Evolutionary conservation across 441 rosid species (phyloP).

Genomic region (Croton laevigatus): DNA sequence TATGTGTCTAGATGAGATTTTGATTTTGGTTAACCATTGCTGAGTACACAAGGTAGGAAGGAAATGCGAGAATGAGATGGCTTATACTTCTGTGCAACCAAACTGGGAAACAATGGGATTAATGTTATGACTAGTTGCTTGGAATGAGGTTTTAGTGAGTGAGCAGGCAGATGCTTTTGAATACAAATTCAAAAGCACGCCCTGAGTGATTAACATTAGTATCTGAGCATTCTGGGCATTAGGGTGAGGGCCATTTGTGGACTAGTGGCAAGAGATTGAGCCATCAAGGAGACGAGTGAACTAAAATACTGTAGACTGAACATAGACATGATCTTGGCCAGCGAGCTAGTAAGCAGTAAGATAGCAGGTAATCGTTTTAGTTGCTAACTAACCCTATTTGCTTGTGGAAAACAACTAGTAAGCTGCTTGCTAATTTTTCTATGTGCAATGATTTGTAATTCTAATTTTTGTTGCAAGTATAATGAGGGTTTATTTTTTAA

Average conservation of each 20-base stretch:
- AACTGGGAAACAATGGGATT: slow-evolving; percentile 9
- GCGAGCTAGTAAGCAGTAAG: neutral
- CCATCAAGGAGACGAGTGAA: no score
- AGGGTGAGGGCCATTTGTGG: no score
- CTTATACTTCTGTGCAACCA: neutral
- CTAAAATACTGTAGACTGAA: no score
- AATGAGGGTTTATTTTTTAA: slow-evolving; percentile 13
- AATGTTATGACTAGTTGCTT: neutral
- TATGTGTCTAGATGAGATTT: neutral
- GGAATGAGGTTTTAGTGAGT: neutral
- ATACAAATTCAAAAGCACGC: neutral
- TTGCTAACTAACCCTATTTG: neutral
- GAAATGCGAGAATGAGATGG: neutral
- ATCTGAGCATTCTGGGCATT: no score
- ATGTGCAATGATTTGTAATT: neutral
- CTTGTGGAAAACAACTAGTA: neutral
- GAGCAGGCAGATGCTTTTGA: neutral
- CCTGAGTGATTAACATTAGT: neutral
- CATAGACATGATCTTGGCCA: no score
- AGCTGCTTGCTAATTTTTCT: neutral
- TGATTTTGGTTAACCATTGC: neutral
- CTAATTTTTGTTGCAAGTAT: slow-evolving; percentile 4
- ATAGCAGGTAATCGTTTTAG: neutral
- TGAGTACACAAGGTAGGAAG: neutral
- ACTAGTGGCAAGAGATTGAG: no score